Conservation (phyloP, 2,329 filamentous ascomycete genomes). For the Colletotrichum truncatum region DNA sequence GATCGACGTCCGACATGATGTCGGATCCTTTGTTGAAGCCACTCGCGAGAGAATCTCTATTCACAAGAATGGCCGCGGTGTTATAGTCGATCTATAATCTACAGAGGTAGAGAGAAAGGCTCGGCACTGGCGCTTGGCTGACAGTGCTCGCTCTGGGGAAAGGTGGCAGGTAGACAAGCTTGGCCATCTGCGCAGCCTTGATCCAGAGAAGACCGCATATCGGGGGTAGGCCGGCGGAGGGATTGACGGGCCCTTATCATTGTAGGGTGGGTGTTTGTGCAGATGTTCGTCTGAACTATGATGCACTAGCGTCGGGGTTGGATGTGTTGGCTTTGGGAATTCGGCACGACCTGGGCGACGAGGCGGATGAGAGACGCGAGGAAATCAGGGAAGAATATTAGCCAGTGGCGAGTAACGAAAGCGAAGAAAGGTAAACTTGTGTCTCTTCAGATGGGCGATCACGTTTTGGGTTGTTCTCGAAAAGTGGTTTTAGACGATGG, state of each 20-base stretch:
- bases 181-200: not conserved
- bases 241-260: slow-evolving; percentile 21
- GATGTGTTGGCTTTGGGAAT: slow-evolving; percentile 23
- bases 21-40: not conserved
- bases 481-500: not conserved
- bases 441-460: not conserved
- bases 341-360: slow-evolving; percentile 15
- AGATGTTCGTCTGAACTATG: slow-evolving; percentile 22
- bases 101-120: not conserved
- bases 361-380: not conserved
- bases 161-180: not conserved
- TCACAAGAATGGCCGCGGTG: not conserved
- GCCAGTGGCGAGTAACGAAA: not conserved
- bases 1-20: slow-evolving; percentile 9
- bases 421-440: not conserved
- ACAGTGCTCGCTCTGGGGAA: not conserved
- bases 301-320: slow-evolving; percentile 26
- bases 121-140: not conserved
- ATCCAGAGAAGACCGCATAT: not conserved
- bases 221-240: not conserved
- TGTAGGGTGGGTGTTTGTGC: not conserved
- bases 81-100: not conserved
- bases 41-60: not conserved
- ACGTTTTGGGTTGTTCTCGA: not conserved
- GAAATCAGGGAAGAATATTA: not conserved